Evolutionary conservation across 176 grass and related monocot species (phyloP), one percentile per base, ranked within the genome.

Genomic region (Oryza australiensis): DNA sequence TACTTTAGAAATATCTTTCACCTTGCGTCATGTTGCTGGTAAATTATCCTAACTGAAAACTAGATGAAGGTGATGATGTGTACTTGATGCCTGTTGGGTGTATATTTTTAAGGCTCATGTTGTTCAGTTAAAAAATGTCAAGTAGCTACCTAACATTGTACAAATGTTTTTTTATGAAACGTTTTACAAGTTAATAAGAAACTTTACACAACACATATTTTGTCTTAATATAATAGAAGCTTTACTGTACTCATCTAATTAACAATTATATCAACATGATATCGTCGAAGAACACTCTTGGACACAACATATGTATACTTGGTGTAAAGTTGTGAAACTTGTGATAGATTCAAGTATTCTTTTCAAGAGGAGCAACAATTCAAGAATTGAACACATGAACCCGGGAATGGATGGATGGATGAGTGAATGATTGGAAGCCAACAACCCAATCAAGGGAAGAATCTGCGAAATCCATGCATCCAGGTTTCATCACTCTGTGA

Each of bases 401-500:
- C 51, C 67, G 22, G 9, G 41, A 72, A 8, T 23, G 46, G 9
- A 46, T 4, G 79, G 20, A 30, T 48, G 22, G 53, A 78, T 28
- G 41, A 15, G 28, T 28, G 53, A 78, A 85, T 85, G 75, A 85
- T 79, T 85, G 83, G 66, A 38, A n/a, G 59, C 7, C 46, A 70
- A 16, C 16, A 3, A 28, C 3, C 16, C 71, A 26, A 29, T 2
- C 20, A 27, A 37, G 33, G 6, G 15, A 42, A 6, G 26, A 18
- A 72, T 82, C 69, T 34, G 57, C 20, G 26, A 41, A 82, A 24
- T 63, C 35, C 23, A 30, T 16, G 20, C 59, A 53, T 8, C 8
- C 72, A 43, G 59, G 48, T 18, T 24, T 62, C 45, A 12, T 46
- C 69, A 9, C 41, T 9, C 41, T 63, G 51, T 34, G 37, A 27